phyloP scores from a whole-genome alignment of 2,329 filamentous ascomycete genomes.

The Trichophyton rubrum region DNA sequence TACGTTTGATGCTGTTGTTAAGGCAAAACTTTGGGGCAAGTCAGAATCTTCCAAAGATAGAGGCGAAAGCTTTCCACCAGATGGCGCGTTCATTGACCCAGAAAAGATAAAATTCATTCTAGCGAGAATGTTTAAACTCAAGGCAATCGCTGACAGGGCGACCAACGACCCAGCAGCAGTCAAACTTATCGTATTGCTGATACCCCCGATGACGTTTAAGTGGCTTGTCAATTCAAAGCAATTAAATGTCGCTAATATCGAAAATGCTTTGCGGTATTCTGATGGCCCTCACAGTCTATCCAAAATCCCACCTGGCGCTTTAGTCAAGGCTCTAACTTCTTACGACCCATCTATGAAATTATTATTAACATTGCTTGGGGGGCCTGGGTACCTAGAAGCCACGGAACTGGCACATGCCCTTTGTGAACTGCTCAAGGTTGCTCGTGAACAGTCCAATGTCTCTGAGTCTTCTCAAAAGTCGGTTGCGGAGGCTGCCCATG shows the following conservation, averaged over 20 bases:
- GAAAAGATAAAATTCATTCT: constrained; percentile 29
- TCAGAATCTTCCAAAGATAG: constrained; percentile 19
- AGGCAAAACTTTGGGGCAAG: constrained; percentile 10
- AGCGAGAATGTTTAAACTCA: constrained; percentile 27
- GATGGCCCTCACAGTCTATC: constrained; percentile 26
- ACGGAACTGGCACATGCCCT: constrained; percentile 31
- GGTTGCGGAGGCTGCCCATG: constrained; percentile 20
- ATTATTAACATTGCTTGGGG: constrained; percentile 27
- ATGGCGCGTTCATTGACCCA: constrained; percentile 22
- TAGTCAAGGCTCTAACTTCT: constrained; percentile 29
- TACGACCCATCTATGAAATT: constrained; percentile 28
- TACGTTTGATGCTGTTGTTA: constrained; percentile 26
- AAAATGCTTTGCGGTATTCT: constrained; percentile 27
- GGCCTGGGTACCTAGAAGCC: constrained; percentile 24
- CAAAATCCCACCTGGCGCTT: constrained; percentile 27
- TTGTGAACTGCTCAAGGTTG: constrained; percentile 29
- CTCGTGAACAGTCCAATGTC: constrained; percentile 23
- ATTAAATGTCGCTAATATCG: constrained; percentile 28
- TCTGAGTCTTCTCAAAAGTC: constrained; percentile 24
- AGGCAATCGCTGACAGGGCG: constrained; percentile 10
- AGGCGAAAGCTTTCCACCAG: constrained; percentile 16
- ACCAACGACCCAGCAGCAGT: constrained; percentile 15
- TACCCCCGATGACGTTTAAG: constrained; percentile 27
- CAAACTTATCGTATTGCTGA: constrained; percentile 24
- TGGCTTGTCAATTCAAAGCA: constrained; percentile 32